Evolutionary conservation across 1,284 basidiomycete genomes (phyloP), one percentile per base, ranked within the genome.

Genomic region (Ganoderma sp.): DNA sequence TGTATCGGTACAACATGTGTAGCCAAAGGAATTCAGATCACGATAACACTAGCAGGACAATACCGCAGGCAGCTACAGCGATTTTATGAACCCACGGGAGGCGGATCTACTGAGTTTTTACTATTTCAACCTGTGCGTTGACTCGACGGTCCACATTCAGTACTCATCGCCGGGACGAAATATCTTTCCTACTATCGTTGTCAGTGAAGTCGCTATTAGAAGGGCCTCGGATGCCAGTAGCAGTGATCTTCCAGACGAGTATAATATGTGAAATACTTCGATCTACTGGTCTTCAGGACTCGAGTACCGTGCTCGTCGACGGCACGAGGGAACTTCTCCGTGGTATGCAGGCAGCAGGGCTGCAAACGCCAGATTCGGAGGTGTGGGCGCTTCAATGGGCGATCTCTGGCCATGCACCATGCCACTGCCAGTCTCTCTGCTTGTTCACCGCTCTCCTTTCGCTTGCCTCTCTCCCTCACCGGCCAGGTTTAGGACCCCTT

Each of bases 1-100:
- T 50, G 48, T 50, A 50, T 50, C n/a, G 42, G 22, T 25, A 52
- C 48, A 52, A 52, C 48, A 15, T 52, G 25, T 52, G 48, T 52
- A 52, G 48, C 48, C 48, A 52, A 52, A 10, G 12, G 48, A 25
- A 52, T 14, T 15, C 22, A n/a, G 22, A 52, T 25, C 6, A 14
- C 22, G n/a, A 52, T 25, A 52, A 14, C 48, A 25, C 45, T 12
- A 25, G 22, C 48, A 52, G 48, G 48, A 52, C 48, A 50, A 50
- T 50, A 8, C 10, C 9, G 45, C 10, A n/a, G 45, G n/a, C n/a
- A 25, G 22, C 12, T 3, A 25, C 22, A 14, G 12, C n/a, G n/a
- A 48, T 19, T 9, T 22, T 48, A n/a, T 45, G 9, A n/a, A 45
- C 2, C 48, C 22, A 10, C 9, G 9, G n/a, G 48, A 50, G 10